Percentiles rank a stretch among this genome's conserved stretches.
These are phyloP conservation scores for Hibiscus tridactylites DNA, from an alignment of 345 rosid species.

Conservation along the genomic window DNA sequence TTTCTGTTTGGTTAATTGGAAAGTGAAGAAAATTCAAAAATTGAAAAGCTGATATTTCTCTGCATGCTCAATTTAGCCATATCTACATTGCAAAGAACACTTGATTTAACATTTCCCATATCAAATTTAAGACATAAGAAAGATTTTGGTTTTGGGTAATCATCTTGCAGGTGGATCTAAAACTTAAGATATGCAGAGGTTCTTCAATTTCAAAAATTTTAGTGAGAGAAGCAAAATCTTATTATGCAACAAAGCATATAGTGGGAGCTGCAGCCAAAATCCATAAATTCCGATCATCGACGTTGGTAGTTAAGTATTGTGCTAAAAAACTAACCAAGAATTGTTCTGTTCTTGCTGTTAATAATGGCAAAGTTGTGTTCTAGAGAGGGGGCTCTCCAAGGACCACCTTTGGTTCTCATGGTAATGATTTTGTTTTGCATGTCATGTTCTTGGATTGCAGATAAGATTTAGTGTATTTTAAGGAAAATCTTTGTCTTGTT, in stretches of 20 bases:
- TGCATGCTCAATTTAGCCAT: no score
- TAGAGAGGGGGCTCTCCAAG: slow-evolving; percentile 50
- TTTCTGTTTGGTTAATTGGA: no score
- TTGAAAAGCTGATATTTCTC: no score
- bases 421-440: slow-evolving; percentile 16
- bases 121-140: no score
- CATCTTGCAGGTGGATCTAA: no score
- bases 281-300: slow-evolving; percentile 48
- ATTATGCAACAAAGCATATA: slow-evolving; percentile 47
- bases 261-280: slow-evolving; percentile 51
- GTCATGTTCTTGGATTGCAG: not conserved
- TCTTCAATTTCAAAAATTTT: no score
- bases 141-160: no score
- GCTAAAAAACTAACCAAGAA: slow-evolving; percentile 56
- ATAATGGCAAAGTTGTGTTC: slow-evolving; percentile 62
- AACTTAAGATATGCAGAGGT: no score
- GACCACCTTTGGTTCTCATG: slow-evolving; percentile 26
- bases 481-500: not conserved
- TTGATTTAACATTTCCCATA: no score
- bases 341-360: slow-evolving; percentile 60
- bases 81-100: no score
- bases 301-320: slow-evolving; percentile 75
- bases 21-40: no score
- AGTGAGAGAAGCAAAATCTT: slow-evolving; percentile 67
- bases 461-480: not conserved